Evolutionary conservation across 495 filamentous ascomycete species (phyloP), one percentile per base, ranked within the genome.

Genomic region (Cairneyella variabilis): DNA sequence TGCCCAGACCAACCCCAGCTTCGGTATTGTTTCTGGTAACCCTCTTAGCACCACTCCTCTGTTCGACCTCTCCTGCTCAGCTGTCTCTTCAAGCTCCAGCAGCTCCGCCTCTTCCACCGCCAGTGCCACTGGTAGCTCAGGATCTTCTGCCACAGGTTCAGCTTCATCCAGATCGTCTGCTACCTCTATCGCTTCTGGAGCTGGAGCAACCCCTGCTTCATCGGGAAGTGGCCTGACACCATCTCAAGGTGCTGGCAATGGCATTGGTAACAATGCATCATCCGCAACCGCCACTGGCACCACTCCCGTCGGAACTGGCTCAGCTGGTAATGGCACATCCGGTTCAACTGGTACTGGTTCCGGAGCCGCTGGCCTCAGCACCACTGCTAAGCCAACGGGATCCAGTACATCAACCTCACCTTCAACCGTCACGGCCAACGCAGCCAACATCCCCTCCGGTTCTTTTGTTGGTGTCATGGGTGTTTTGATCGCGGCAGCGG

Each of bases 1-100:
- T 21, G 70, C 64, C 11, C 75, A 71, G 9, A 77, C 84, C 11
- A 80, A 67, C 71, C 84, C 85, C 50, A 85, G 80, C 73, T 92
- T 93, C 66, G 88, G 89, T 47, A 59, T 80, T 46, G 57, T 73
- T 39, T 27, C 45, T 40, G 74, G 71, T 18, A 66, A 58, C 66
- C 42, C 57, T 25, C 54, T 75, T 27, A 66, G 65, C 53, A 80
- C 73, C 47, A 84, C 65, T 3, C 82, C 84, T 27, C 67, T 85
- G 16, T 89, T 76, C 67, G 76, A 88, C 61, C 72, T 89, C 43
- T 76, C 71, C 45, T 89, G 84, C 71, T 40, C 50, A 1, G 52
- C 37, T 37, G 55, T 57, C 16, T 56, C 54, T 16, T 48, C 47
- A 3, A 42, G 25, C 50, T 50, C 59, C 27, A 50, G 62, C 60